These are phyloP conservation scores for Candida coleopterorum DNA, from an alignment of 805 yeast species.

Conservation along the genomic window DNA sequence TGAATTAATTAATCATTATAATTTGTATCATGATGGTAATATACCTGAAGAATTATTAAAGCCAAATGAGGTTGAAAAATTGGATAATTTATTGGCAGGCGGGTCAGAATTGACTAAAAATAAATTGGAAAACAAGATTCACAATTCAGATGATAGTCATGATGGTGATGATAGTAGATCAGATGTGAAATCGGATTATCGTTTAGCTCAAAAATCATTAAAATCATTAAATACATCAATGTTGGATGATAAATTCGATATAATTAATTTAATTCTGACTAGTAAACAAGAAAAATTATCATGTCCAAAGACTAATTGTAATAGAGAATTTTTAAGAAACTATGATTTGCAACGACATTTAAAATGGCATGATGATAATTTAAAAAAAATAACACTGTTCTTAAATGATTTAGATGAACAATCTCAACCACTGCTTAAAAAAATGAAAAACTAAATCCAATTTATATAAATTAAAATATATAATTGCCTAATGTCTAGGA, in stretches of 20 bases:
- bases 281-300: slow-evolving; percentile 31
- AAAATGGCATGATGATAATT: slow-evolving; percentile 45
- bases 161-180: slow-evolving; percentile 9
- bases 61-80: slow-evolving; percentile 16
- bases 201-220: slow-evolving; percentile 15
- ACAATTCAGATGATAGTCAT: slow-evolving; percentile 4
- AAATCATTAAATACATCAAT: slow-evolving; percentile 14
- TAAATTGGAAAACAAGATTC: slow-evolving; percentile 1
- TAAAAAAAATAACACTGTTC: slow-evolving; percentile 25
- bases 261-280: slow-evolving; percentile 32
- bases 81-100: slow-evolving; percentile 17
- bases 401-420: slow-evolving; percentile 21
- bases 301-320: slow-evolving; percentile 51
- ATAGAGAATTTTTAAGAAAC: slow-evolving; percentile 47
- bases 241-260: slow-evolving; percentile 18
- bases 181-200: slow-evolving; percentile 9
- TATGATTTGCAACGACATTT: slow-evolving; percentile 48
- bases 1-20: slow-evolving; percentile 55
- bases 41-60: slow-evolving; percentile 29
- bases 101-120: slow-evolving; percentile 1
- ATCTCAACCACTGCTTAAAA: slow-evolving; percentile 6
- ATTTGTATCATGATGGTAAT: slow-evolving; percentile 40
- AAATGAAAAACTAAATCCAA: neutral
- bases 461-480: too few species aligned
- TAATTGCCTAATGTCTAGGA: slow-evolving; percentile 21